Base-by-base conservation (phyloP, 1,284 basidiomycete species). In the Pascua sp. region DNA sequence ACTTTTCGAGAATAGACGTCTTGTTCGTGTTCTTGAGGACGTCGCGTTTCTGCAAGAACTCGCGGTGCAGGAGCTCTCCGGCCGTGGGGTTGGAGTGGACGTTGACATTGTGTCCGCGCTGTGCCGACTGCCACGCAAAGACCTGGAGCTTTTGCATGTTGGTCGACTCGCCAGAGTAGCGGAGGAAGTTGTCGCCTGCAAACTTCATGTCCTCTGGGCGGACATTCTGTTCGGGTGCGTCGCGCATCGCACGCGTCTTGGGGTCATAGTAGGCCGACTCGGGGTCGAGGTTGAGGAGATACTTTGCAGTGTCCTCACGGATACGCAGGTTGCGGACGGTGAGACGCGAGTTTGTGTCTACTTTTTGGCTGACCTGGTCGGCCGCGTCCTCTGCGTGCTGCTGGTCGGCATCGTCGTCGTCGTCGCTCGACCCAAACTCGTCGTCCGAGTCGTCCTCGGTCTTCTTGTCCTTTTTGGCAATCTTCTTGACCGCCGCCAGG, bases 211-310 rank as follows among this genome's bases (percentile, higher is more conserved):
- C 95, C 77, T 97, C 92, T 11, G 90, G 81, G 2, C 85, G 80
- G 39, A 91, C 80, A 64, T 86, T 84, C 66, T 85, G 85, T 13
- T 87, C 68, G 0, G 96, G 95, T 42, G 95, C 94, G 71, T 98
- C 95, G 76, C 96, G 89, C 96, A 99, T 99, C 4, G 95, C 96
- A 65, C 96, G 87, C 32, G 96, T 98, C 81, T 99, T 99, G 49
- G 96, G 96, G 72, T 99, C 96, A 73, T 99, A 99, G 81, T 98
- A 96, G 11, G 96, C 95, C 67, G 90, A 94, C 1, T 91, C 87
- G 5, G 90, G 88, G 76, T 98, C 92, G 74, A 99, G 79, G 77
- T 98, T 98, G 79, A 97, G 89, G 67, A 99, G 85, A 69, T 99
- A 99, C 77, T 99, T 99, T 15, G 96, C 96, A 1, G 95, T 97